These are phyloP conservation scores for Niveomyces coronatus DNA, from an alignment of 2,329 filamentous ascomycete species.

Conservation along the genomic window DNA sequence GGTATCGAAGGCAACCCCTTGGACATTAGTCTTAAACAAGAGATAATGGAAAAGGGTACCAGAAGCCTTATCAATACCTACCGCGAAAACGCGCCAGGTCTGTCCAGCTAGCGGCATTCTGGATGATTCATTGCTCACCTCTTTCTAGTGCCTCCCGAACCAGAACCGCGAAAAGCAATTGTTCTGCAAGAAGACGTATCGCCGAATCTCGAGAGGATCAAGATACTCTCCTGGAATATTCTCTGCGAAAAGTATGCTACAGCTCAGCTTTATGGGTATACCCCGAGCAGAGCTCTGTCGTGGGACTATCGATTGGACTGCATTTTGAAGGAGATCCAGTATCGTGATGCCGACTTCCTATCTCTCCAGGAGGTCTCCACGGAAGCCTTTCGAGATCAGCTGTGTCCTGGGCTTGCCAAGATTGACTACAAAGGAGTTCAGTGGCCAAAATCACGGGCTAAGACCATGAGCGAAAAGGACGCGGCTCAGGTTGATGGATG, in stretches of 20 bases:
- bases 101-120: conserved; percentile 22
- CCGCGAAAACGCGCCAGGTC: conserved; percentile 77
- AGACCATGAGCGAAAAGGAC: conserved; percentile 85
- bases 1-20: conserved; percentile 90
- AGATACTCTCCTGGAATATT: conserved; percentile 89
- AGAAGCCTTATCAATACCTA: conserved; percentile 73
- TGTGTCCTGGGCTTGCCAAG: conserved; percentile 75
- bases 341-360: conserved; percentile 76
- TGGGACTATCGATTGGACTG: conserved; percentile 82
- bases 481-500: conserved; percentile 89
- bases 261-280: conserved; percentile 77
- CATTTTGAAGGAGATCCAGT: conserved; percentile 72
- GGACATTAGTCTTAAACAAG: conserved; percentile 63
- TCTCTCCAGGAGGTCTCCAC: conserved; percentile 90
- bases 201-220: conserved; percentile 57
- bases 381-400: conserved; percentile 84
- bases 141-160: conserved; percentile 60
- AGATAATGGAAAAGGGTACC: conserved; percentile 80
- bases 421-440: conserved; percentile 90
- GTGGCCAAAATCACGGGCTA: conserved; percentile 80
- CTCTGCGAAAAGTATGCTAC: conserved; percentile 92
- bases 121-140: conserved; percentile 14
- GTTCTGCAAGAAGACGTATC: conserved; percentile 60
- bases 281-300: conserved; percentile 65
- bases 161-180: conserved; percentile 65